Evolutionary conservation across 768 basidiomycete genomes (phyloP), one percentile per base, ranked within the genome.

Genomic region (Hortiboletus campestris): DNA sequence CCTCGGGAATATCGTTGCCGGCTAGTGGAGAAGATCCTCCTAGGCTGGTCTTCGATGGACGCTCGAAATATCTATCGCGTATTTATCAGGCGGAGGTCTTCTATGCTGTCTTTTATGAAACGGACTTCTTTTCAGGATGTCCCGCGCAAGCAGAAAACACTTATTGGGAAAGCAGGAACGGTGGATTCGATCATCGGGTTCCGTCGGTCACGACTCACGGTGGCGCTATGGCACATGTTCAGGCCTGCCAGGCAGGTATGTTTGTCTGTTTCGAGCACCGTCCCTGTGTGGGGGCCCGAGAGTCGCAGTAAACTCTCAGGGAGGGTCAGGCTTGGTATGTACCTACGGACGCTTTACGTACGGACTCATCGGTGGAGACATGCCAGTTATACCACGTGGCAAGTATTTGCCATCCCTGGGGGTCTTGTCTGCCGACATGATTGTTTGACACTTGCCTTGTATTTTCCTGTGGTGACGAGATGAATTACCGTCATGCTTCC

Each of bases 391-490:
- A 40, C 57, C 70, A 70, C 68, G 68, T 69, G 70, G 69, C 53
- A 53, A n/a, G 44, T 22, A 35, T n/a, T 44, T 42, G 25, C 51
- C 51, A 22, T 56, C 38, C 57, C 48, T 47, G 31, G 43, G 17
- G 34, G 49, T 36, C 14, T 57, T 7, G 32, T 39, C 25, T 51
- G 55, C 58, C 58, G 58, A 58, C 38, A 51, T 61, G 64, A 62
- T 58, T 53, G 59, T 62, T 2, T 59, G 65, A 63, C 69, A 70
- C 7, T 35, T 43, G 48, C 28, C 56, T 60, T 38, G 62, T 34
- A 39, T 41, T 51, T 67, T 66, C 54, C 69, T 70, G 60, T 60
- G 56, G 56, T 72, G 58, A 68, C 69, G 69, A 60, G 53, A 67
- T 39, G 47, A 6, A 34, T 45, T 66, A 61, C 61, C 67, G 65